A percentile compares a stretch with the other conserved stretches of the same genome.
Conservation (phyloP, 2,329 filamentous ascomycete species). For the Corinectria fuckeliana region DNA sequence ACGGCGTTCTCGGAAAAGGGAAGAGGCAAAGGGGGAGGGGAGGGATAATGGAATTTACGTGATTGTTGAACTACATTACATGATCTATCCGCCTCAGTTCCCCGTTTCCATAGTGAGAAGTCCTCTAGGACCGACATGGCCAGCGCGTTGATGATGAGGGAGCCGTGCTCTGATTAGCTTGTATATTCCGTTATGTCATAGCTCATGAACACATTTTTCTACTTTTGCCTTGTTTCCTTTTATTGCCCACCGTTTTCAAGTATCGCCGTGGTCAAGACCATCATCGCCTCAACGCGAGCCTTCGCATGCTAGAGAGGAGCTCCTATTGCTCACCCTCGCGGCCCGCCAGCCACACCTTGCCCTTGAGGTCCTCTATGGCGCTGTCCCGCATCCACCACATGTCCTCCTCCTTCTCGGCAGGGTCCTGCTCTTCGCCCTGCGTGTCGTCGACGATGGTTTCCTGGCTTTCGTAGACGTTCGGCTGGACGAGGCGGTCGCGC, state of each 20-base stretch:
- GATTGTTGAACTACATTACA: constrained; percentile 38
- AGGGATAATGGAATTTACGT: constrained; percentile 42
- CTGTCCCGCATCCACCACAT: constrained; percentile 64
- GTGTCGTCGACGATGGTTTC: constrained; percentile 43
- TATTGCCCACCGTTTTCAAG: not conserved
- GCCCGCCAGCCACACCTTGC: constrained; percentile 59
- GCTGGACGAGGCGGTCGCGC: constrained; percentile 45
- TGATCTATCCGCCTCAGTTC: constrained; percentile 30
- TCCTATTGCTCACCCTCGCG: constrained; percentile 43
- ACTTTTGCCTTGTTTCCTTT: not conserved
- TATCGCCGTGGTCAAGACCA: not conserved
- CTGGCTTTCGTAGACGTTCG: constrained; percentile 43
- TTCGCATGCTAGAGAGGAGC: not conserved
- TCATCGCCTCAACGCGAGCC: not conserved
- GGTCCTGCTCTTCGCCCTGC: constrained; percentile 28
- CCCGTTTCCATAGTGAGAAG: constrained; percentile 1
- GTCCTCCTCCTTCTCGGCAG: constrained; percentile 38
- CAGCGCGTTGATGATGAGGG: not conserved
- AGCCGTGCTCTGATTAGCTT: constrained; percentile 1
- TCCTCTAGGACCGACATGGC: not conserved
- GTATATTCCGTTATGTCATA: constrained; percentile 18
- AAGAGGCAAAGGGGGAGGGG: constrained; percentile 38
- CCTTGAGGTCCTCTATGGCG: constrained; percentile 62
- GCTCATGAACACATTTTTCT: constrained; percentile 11
- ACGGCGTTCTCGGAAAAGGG: constrained; percentile 47